Evolutionary conservation across 331 rosid species (phyloP), one percentile per base, ranked within the genome.

Genomic region (Rhamnella rubrinervis): DNA sequence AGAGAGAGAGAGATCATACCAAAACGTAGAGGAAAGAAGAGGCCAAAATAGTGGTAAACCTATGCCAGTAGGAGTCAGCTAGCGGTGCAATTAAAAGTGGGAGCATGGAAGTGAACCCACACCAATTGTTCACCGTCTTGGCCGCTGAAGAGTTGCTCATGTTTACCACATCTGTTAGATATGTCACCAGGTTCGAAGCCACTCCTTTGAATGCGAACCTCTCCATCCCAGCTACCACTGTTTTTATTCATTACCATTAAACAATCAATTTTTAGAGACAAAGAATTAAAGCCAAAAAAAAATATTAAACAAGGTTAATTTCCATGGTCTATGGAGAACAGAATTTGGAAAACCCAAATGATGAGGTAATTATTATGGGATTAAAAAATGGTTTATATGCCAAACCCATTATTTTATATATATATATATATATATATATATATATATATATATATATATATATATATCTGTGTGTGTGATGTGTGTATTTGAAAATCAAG

Each of bases 141-240:
- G 97, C 97, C 53, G 98, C 97, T 5, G 98, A 78, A 20, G 98
- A 93, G 61, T 93, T 91, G 60, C 95, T 89, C 80, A 93, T 83
- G 46, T 81, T 78, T 77, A 90, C 80, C 8, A 93, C 95, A 65
- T 93, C 97, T 2, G 95, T 93, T 21, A 93, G 76, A 81, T 93
- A 93, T 2, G 86, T 91, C 13, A 91, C 95, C 62, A 88, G 61
- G 77, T 93, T 93, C 1, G 97, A 90, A 13, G 97, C 91, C 51
- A 91, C 98, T 56, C 96, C 98, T 76, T 93, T 91, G 82, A 82
- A 93, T 62, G 91, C 97, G 72, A 93, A 85, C 83, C 98, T 90
- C 84, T 93, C 98, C 80, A 93, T 84, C 28, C 97, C 97, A 77
- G 95, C 85, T 63, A 90, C 78, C 67, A 74, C 97, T 92, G 77